These are phyloP conservation scores for Grigorovia humatica DNA, from an alignment of 805 yeast species.

Conservation along the genomic window DNA sequence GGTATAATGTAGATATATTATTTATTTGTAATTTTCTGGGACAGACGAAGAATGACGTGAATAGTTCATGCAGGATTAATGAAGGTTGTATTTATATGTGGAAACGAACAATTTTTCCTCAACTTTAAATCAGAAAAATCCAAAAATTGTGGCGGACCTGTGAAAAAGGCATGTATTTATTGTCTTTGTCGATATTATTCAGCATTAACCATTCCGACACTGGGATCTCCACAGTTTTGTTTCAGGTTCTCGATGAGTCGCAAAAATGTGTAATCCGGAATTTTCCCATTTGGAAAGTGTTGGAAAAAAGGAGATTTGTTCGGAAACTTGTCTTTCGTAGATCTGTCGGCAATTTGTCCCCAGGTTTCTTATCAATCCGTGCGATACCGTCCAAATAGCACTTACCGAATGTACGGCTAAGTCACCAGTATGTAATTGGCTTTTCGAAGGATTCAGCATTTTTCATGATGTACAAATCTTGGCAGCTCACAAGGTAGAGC, in stretches of 20 bases:
- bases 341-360: too few relatives aligned
- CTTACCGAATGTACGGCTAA: neutral
- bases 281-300: neutral
- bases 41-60: too few relatives aligned
- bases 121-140: too few relatives aligned
- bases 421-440: neutral
- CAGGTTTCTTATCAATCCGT: too few relatives aligned
- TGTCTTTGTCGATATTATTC: neutral
- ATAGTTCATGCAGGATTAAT: too few relatives aligned
- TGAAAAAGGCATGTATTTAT: too few relatives aligned
- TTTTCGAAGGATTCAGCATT: neutral
- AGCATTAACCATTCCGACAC: neutral
- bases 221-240: neutral
- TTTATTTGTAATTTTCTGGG: too few relatives aligned
- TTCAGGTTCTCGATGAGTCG: neutral
- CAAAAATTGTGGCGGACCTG: neutral
- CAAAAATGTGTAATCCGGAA: neutral
- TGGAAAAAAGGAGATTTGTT: neutral
- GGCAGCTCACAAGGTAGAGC: neutral
- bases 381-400: too few relatives aligned
- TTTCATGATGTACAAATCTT: neutral
- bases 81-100: neutral
- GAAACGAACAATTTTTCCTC: neutral
- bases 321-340: neutral
- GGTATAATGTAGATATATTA: too few relatives aligned